Evolutionary conservation across 192 early-diverging fungal genomes (phyloP).

Genomic region (Backusella australiensis): DNA sequence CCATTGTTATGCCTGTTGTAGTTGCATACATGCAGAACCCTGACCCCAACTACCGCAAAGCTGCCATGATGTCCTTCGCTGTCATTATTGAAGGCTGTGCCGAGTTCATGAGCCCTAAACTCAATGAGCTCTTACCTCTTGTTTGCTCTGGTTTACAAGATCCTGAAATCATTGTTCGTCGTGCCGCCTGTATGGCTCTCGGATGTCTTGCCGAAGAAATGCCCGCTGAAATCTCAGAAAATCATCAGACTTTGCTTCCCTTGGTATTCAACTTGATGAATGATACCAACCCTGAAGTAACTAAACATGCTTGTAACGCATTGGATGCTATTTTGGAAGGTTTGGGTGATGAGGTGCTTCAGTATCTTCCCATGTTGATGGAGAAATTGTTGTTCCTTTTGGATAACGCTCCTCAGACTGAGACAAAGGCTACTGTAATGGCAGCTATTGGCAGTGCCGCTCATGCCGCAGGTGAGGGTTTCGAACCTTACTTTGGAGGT

Average conservation of each 20-base stretch:
- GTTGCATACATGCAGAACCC: conserved; percentile 77
- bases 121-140: conserved; percentile 76
- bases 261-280: conserved; percentile 82
- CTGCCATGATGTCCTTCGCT: conserved; percentile 84
- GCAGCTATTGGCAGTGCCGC: conserved; percentile 90
- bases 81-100: conserved; percentile 83
- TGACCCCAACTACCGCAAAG: conserved; percentile 76
- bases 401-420: conserved; percentile 58
- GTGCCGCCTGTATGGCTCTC: conserved; percentile 86
- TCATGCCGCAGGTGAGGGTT: conserved; percentile 73
- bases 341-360: conserved; percentile 74
- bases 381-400: conserved; percentile 75
- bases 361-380: conserved; percentile 82
- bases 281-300: conserved; percentile 70
- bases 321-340: conserved; percentile 90
- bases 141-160: conserved; percentile 82
- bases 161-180: conserved; percentile 71
- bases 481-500: conserved; percentile 76
- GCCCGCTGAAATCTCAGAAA: conserved; percentile 71
- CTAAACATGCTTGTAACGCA: conserved; percentile 79
- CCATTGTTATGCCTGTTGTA: conserved; percentile 68
- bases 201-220: conserved; percentile 77
- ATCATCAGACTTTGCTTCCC: conserved; percentile 83
- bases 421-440: conserved; percentile 75
- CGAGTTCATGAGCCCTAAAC: conserved; percentile 76